A percentile compares a stretch with the other conserved stretches of the same genome.
Evolutionary conservation across 192 early-diverging fungal species (phyloP).

Genomic region (Gamsiella multidivaricata): DNA sequence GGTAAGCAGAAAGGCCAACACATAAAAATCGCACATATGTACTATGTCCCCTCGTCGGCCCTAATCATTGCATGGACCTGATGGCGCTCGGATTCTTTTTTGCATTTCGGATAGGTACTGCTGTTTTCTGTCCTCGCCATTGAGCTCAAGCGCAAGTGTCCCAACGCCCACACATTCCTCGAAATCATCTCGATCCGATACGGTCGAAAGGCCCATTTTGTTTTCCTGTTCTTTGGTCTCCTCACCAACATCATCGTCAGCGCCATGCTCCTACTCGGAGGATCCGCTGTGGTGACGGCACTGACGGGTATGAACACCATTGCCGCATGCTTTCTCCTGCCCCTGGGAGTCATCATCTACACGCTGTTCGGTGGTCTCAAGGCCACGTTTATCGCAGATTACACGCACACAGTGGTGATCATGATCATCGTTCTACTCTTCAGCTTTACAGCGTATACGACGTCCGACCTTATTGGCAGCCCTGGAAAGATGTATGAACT

Average conservation of each 20-base stretch:
- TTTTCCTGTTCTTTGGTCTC: conserved; percentile 66
- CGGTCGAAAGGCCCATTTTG: conserved; percentile 67
- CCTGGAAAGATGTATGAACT: conserved; percentile 76
- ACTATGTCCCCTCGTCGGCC: no score
- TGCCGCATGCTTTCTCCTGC: conserved; percentile 73
- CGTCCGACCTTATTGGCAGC: conserved; percentile 69
- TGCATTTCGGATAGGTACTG: conserved; percentile 54
- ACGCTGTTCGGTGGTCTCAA: conserved; percentile 77
- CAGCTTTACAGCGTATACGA: conserved; percentile 72
- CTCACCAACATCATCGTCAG: conserved; percentile 74
- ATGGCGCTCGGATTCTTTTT: neutral
- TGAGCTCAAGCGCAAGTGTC: conserved; percentile 76
- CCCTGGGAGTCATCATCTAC: conserved; percentile 75
- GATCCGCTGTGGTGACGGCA: conserved; percentile 71
- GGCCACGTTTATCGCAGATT: conserved; percentile 80
- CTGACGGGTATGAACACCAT: conserved; percentile 75
- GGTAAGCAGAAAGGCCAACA: no score
- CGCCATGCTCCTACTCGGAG: conserved; percentile 78
- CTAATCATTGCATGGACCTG: no score
- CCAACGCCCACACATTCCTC: conserved; percentile 80
- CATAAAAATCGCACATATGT: no score
- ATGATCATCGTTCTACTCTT: conserved; percentile 78
- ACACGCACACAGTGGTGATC: conserved; percentile 75
- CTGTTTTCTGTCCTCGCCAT: conserved; percentile 81
- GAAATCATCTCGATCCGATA: conserved; percentile 77